A percentile compares a stretch with the other conserved stretches of the same genome.
phyloP scores from a whole-genome alignment of 2,329 filamentous ascomycete genomes.

The Akanthomyces uredinophilus region DNA sequence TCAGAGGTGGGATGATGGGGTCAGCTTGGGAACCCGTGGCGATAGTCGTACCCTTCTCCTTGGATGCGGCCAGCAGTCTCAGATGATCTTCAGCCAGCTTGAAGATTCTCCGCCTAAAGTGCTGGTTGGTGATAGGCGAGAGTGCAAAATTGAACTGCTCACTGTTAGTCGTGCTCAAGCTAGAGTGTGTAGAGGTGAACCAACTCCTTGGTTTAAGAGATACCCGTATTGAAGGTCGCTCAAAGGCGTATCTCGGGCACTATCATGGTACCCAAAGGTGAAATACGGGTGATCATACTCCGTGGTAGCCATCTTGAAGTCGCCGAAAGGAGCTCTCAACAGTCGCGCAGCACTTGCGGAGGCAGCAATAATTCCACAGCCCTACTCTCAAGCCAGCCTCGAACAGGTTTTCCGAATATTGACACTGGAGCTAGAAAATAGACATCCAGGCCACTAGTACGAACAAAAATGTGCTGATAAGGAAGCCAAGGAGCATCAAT shows the following conservation, averaged over 20 bases:
- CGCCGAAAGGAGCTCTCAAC: slow-evolving; percentile 18
- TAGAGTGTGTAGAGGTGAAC: slow-evolving; percentile 26
- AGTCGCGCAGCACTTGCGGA: background rate
- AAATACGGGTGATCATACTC: slow-evolving; percentile 42
- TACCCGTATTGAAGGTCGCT: slow-evolving; percentile 60
- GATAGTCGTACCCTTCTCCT: slow-evolving; percentile 34
- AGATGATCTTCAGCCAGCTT: slow-evolving; percentile 54
- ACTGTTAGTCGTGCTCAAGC: slow-evolving; percentile 17
- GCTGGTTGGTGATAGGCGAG: slow-evolving; percentile 67
- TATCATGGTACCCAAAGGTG: slow-evolving; percentile 73
- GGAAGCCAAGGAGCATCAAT: background rate
- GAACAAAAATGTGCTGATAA: background rate
- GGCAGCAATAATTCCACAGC: background rate
- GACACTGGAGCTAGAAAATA: background rate
- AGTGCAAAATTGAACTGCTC: slow-evolving; percentile 74
- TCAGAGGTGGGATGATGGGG: slow-evolving; percentile 63
- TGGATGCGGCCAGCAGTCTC: slow-evolving; percentile 37
- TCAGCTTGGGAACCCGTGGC: slow-evolving; percentile 45
- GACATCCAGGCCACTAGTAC: background rate
- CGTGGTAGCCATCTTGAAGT: background rate
- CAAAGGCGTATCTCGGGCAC: slow-evolving; percentile 54
- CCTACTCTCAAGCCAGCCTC: background rate
- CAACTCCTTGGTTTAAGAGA: slow-evolving; percentile 64
- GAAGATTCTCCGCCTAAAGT: slow-evolving; percentile 66
- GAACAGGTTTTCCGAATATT: background rate